A percentile compares a stretch with the other conserved stretches of the same genome.
Evolutionary conservation across 2,329 filamentous ascomycete genomes (phyloP).

Genomic region (Bipolaris oryzae): DNA sequence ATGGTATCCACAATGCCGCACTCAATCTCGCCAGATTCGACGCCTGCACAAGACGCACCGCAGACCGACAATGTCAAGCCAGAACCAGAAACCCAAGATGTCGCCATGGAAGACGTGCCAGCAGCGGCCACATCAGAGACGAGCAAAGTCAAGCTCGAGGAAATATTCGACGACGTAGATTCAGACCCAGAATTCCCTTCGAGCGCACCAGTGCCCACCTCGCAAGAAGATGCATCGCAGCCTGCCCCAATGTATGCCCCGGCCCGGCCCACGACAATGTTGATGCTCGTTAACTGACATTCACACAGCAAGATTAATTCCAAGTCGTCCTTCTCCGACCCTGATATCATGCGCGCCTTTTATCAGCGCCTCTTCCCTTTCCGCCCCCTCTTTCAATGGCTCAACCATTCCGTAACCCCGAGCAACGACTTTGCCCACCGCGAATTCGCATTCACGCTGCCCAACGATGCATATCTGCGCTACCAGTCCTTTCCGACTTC

Average conservation of each 20-base stretch:
- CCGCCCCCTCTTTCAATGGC: slow-evolving; percentile 93
- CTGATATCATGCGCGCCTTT: slow-evolving; percentile 88
- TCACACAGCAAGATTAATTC: slow-evolving; percentile 45
- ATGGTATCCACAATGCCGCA: slow-evolving; percentile 52
- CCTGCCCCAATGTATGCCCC: slow-evolving; percentile 49
- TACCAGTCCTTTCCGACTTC: slow-evolving; percentile 80
- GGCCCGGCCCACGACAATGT: not conserved
- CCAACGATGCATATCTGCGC: slow-evolving; percentile 87
- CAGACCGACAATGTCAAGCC: slow-evolving; percentile 42
- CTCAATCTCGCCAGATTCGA: slow-evolving; percentile 50
- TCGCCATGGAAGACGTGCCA: slow-evolving; percentile 40
- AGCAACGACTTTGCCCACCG: slow-evolving; percentile 88
- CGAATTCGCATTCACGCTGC: slow-evolving; percentile 95
- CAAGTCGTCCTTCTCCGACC: slow-evolving; percentile 64
- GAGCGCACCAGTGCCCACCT: slow-evolving; percentile 55
- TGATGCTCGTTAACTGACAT: slow-evolving; percentile 22
- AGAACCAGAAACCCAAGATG: slow-evolving; percentile 37
- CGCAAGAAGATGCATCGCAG: slow-evolving; percentile 48
- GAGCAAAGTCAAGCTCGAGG: slow-evolving; percentile 56
- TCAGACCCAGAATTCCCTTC: slow-evolving; percentile 64
- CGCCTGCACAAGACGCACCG: slow-evolving; percentile 48
- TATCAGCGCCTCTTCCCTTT: slow-evolving; percentile 97
- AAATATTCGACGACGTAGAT: slow-evolving; percentile 65
- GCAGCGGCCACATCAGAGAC: slow-evolving; percentile 37
- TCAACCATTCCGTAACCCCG: slow-evolving; percentile 89